A percentile compares a stretch with the other conserved stretches of the same genome.
phyloP scores from a whole-genome alignment of 208 protist species.

The Borovskyia barvae region DNA sequence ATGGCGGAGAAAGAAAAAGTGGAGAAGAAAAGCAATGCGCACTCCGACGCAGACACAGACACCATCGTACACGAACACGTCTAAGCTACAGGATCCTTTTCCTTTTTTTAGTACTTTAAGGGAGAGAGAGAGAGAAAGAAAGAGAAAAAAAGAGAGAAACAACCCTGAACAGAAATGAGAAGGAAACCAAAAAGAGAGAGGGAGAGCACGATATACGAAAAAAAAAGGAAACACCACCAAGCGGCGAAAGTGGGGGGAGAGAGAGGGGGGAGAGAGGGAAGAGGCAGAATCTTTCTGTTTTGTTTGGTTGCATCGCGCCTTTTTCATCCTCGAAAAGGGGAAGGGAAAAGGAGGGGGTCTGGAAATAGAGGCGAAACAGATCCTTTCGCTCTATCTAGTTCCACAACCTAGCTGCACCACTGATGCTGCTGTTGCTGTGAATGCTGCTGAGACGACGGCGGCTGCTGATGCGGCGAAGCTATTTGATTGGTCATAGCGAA shows the following conservation, averaged over 20 bases:
- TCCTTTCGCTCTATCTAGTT: no score
- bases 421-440: slow-evolving; percentile 19
- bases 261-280: not conserved
- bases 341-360: not conserved
- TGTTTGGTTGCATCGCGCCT: no score
- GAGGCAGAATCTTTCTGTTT: no score
- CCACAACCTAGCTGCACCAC: slow-evolving; percentile 18
- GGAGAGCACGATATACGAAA: not conserved
- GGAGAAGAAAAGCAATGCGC: not conserved
- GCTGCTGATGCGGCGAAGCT: slow-evolving; percentile 9
- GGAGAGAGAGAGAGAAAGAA: no score
- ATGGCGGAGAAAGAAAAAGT: not conserved
- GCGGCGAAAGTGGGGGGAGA: not conserved
- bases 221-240: not conserved
- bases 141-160: not conserved
- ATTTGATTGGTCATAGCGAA: slow-evolving; percentile 26
- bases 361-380: not conserved
- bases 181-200: slow-evolving; percentile 6
- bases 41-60: not conserved
- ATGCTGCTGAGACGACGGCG: slow-evolving; percentile 16
- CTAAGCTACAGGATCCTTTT: no score
- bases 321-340: not conserved
- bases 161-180: not conserved
- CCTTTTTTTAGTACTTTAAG: no score
- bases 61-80: not conserved